Percentiles rank a stretch among this genome's conserved stretches.
phyloP scores from a whole-genome alignment of 2,329 filamentous ascomycete genomes.

The Cucurbitaria berberidis region DNA sequence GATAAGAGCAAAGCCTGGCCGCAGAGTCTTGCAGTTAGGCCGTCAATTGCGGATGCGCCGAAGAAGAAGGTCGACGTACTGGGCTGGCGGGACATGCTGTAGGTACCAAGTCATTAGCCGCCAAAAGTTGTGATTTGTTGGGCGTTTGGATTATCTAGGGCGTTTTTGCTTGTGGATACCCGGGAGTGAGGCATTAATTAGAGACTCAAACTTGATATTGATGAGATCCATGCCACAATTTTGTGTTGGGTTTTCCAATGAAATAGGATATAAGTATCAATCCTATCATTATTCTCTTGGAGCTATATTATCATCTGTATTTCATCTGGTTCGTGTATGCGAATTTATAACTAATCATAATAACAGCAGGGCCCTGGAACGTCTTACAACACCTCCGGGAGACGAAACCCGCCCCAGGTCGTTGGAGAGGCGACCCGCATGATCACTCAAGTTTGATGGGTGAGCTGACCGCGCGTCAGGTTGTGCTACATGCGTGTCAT shows the following conservation, averaged over 20 bases:
- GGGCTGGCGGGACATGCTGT: constrained; percentile 24
- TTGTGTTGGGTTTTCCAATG: background rate
- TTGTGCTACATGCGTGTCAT: background rate
- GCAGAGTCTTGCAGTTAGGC: constrained; percentile 17
- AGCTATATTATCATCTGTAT: too few species aligned
- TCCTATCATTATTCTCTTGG: background rate
- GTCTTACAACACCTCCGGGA: too few species aligned
- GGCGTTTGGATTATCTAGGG: background rate
- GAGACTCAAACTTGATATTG: too few species aligned
- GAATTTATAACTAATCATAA: too few species aligned
- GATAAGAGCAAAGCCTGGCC: constrained; percentile 22
- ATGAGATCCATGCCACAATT: background rate
- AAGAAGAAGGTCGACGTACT: constrained; percentile 24
- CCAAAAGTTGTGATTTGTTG: background rate
- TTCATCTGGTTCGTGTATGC: too few species aligned
- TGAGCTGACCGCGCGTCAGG: background rate
- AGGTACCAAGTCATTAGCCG: background rate
- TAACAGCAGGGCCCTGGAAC: too few species aligned
- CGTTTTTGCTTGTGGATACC: background rate
- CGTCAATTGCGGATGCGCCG: constrained; percentile 16
- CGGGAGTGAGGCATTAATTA: background rate
- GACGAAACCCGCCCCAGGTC: background rate
- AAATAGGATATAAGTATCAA: background rate
- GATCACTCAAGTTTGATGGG: background rate
- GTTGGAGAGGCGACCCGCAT: background rate